Evolutionary conservation across 2,329 filamentous ascomycete species (phyloP), one percentile per base, ranked within the genome.

Genomic region (Verticillium alfalfae): DNA sequence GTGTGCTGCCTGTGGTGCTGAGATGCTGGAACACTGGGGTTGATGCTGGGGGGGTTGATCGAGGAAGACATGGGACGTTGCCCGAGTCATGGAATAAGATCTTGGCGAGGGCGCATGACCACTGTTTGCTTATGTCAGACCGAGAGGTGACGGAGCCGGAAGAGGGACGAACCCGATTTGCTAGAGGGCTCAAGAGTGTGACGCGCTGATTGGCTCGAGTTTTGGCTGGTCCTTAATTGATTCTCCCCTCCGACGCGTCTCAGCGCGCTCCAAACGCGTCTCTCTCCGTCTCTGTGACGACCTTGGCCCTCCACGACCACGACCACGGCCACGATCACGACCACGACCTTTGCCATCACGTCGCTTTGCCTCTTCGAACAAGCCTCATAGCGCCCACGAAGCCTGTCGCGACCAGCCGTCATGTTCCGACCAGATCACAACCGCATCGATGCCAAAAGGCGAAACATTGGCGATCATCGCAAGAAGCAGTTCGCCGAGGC

Each of bases 401-500:
- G 7, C 37, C 34, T 34, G 41, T 58, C 45, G 36, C 49, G 41
- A 58, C 57, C 39, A n/a, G 6, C 22, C 34, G 26, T 34, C 34
- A 84, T 84, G 82, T 72, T 82, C 68, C 76, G 80, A 63, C 78
- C 82, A 68, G 78, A 81, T 66, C 76, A 77, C 66, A 83, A 81
- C 67, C 81, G 84, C 54, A 78, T 84, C 62, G 83, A 86, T 61
- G 70, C 89, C 3, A 98, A 97, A 76, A 81, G 92, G 71, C 90
- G 93, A 67, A 87, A 88, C 65, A 83, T 87, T 57, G 77, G 94
- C 69, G 90, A 96, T 73, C 80, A 90, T 71, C 91, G 92, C 70
- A 96, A 93, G 78, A 90, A 88, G 73, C 93, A 97, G 74, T 97
- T 97, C 72, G 90, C 90, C 62, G 83, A 87, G 22, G 85, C 92